Base-by-base conservation (phyloP, 2,329 filamentous ascomycete genomes). In the Fusarium temperatum region DNA sequence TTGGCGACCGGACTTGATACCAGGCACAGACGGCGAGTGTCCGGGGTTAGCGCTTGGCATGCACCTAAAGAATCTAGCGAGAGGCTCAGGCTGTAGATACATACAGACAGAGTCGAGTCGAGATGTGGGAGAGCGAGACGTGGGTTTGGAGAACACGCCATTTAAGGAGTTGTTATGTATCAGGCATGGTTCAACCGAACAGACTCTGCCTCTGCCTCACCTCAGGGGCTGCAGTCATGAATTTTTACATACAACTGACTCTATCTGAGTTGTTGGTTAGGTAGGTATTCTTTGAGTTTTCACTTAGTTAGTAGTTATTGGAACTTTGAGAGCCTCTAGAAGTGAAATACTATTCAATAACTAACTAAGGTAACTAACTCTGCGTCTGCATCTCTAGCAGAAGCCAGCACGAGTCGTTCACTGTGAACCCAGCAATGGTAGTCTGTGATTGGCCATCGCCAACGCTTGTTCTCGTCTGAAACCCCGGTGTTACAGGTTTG, bases 401-500 rank as follows among this genome's bases (percentile, higher is more conserved):
- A 74, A 62, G 38, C 36, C 44, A 24, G 36, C 47, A 67, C 38
- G 63, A 67, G 64, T 55, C 41, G 28, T 68, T 45, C 50, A 47
- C 42, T 55, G 41, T 22, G 35, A 47, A 12, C 32, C 36, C 39
- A 65, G 24, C 51, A 66, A 62, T 36, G 26, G 44, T 20, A 42
- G 8, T 32, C 44, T 26, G 35, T 63, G 72, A 75, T 75, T 73
- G 66, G 73, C 18, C 44, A 22, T 53, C 22, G n/a, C 26, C 50
- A 32, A 41, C 60, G 54, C 68, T 72, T 63, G 54, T 38, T 42
- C 54, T 54, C 39, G 59, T 76, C 68, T 74, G 72, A 72, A 73
- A 75, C 74, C 76, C 71, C 74, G 60, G 61, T 77, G 76, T 78
- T 78, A 75, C 76, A 78, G 76, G 76, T 78, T 68, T 63, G 64